These are phyloP conservation scores for Chytridiales sp. DNA, from an alignment of 371 early-diverging fungal genomes.

Conservation along the genomic window DNA sequence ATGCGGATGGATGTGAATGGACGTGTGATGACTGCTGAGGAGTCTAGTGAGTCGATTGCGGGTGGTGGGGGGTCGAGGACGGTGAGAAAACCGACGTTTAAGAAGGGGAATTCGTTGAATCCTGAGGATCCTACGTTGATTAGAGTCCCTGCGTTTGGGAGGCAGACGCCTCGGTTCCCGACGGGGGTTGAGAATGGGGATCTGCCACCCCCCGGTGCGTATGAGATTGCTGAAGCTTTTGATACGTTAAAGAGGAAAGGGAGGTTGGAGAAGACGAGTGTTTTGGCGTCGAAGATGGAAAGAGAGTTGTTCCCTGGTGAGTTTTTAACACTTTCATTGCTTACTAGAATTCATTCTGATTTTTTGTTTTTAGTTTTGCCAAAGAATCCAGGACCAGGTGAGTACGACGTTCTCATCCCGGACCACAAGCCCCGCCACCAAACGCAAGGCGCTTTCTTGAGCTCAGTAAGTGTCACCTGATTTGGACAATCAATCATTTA, in stretches of 20 bases:
- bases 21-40: too few species aligned
- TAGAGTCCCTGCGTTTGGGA: slow-evolving; percentile 47
- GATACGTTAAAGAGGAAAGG: slow-evolving; percentile 36
- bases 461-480: slow-evolving; percentile 29
- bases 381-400: slow-evolving; percentile 46
- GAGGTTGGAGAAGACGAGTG: slow-evolving; percentile 27
- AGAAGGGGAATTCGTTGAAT: slow-evolving; percentile 2
- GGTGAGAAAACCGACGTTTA: neutral
- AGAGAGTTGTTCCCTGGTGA: slow-evolving; percentile 44
- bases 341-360: too few species aligned
- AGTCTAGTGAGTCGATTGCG: too few species aligned
- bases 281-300: slow-evolving; percentile 29
- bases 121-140: slow-evolving; percentile 33
- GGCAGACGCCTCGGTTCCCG: slow-evolving; percentile 45
- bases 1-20: neutral
- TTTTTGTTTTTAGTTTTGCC: slow-evolving; percentile 18
- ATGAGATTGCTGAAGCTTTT: slow-evolving; percentile 44
- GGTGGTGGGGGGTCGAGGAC: neutral
- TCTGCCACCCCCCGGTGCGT: slow-evolving; percentile 49
- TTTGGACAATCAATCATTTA: neutral
- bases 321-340: slow-evolving; percentile 3
- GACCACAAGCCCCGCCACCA: slow-evolving; percentile 7
- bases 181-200: slow-evolving; percentile 21
- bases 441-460: slow-evolving; percentile 33
- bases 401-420: slow-evolving; percentile 36